Evolutionary conservation across 2,329 filamentous ascomycete genomes (phyloP).

Genomic region (Nemania sp.): DNA sequence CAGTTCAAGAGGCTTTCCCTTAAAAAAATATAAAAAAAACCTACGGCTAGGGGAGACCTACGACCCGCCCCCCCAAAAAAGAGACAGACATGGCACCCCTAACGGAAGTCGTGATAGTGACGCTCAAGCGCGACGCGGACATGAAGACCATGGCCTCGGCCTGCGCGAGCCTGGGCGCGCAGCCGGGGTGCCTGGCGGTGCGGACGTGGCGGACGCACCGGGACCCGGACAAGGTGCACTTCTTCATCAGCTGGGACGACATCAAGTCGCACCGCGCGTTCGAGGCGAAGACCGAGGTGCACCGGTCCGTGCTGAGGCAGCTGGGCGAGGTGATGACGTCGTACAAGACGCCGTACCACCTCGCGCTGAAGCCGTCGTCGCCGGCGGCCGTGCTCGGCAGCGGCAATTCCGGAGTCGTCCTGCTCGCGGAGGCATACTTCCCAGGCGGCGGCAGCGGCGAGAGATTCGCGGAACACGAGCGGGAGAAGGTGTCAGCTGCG

Average conservation of each 20-base stretch:
- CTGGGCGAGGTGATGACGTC: conserved; percentile 8
- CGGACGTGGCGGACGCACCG: conserved; percentile 27
- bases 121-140: conserved; percentile 25
- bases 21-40: too few species aligned
- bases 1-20: too few species aligned
- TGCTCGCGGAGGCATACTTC: conserved; percentile 33
- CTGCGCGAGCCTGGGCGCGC: conserved; percentile 19
- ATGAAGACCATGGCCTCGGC: conserved; percentile 14
- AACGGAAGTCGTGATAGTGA: conserved; percentile 33
- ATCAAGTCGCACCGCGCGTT: conserved; percentile 31
- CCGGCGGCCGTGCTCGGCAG: conserved; percentile 23
- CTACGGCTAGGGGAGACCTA: too few species aligned
- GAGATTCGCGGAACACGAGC: conserved; percentile 8
- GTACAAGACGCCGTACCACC: conserved; percentile 27
- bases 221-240: conserved; percentile 17
- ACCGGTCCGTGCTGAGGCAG: conserved; percentile 24
- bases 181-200: conserved; percentile 32
- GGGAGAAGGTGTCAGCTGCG: background rate
- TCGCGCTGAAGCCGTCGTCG: conserved; percentile 22
- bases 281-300: conserved; percentile 15
- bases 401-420: conserved; percentile 13
- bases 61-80: too few species aligned
- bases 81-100: conserved; percentile 32
- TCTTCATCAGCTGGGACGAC: conserved; percentile 36
- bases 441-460: background rate